phyloP scores from a whole-genome alignment of 2,329 filamentous ascomycete genomes.

The Tolypocladium tropicale region DNA sequence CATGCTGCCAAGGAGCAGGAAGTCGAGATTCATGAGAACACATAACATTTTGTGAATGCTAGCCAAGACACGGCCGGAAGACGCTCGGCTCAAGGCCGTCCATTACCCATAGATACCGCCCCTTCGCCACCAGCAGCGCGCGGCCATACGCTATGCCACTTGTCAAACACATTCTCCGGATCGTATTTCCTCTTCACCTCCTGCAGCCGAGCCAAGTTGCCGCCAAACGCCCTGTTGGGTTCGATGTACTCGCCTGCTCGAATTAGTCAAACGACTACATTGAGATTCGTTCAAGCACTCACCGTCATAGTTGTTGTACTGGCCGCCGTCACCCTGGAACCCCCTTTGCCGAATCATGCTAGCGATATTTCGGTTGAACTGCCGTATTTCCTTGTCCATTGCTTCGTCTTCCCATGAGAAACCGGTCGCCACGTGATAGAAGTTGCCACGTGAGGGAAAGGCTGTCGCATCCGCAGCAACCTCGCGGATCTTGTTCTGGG shows the following conservation, averaged over 20 bases:
- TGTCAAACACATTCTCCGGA: neutral
- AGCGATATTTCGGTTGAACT: conserved; percentile 25
- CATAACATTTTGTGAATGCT: too few relatives aligned
- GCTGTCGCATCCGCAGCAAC: conserved; percentile 26
- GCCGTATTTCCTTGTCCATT: conserved; percentile 24
- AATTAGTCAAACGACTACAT: neutral
- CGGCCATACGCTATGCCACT: neutral
- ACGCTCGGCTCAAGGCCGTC: neutral
- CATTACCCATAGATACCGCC: neutral
- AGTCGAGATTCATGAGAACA: too few relatives aligned
- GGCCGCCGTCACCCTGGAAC: conserved; percentile 10
- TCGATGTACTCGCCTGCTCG: conserved; percentile 16
- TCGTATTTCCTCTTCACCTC: conserved; percentile 24
- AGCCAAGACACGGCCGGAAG: too few relatives aligned
- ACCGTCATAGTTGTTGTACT: conserved; percentile 4
- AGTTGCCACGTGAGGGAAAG: conserved; percentile 32
- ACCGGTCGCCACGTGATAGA: conserved; percentile 30
- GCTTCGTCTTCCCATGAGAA: conserved; percentile 28
- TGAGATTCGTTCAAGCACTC: neutral
- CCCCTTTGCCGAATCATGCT: conserved; percentile 13
- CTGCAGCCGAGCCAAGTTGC: conserved; percentile 16
- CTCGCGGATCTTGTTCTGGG: conserved; percentile 20
- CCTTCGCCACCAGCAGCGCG: neutral
- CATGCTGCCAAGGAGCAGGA: too few relatives aligned
- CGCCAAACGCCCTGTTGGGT: conserved; percentile 19